Evolutionary conservation across 768 basidiomycete species (phyloP).

Genomic region (Termitomyces titanicus): DNA sequence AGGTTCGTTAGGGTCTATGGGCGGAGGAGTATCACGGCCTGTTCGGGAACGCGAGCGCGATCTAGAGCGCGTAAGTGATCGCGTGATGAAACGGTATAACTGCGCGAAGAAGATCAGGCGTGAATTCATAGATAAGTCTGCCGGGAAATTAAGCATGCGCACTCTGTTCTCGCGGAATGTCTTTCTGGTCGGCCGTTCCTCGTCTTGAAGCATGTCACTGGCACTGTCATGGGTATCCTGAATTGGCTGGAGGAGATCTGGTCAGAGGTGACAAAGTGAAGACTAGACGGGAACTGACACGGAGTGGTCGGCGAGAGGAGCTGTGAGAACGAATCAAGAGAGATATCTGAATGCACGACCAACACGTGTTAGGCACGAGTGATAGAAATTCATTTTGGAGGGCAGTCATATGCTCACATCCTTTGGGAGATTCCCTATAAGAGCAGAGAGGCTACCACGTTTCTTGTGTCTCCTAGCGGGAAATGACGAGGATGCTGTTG

Average conservation of each 20-base stretch:
- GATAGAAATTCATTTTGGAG: conserved; percentile 6
- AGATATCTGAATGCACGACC: conserved; percentile 31
- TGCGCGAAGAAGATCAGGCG: conserved; percentile 22
- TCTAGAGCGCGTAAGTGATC: conserved; percentile 49
- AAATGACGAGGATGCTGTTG: conserved; percentile 10
- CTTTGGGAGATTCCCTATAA: conserved; percentile 24
- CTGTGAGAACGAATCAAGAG: conserved; percentile 39
- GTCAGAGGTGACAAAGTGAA: neutral
- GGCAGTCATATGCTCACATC: conserved; percentile 27
- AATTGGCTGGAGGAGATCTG: neutral
- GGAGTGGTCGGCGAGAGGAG: conserved; percentile 23
- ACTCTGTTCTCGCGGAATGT: conserved; percentile 46
- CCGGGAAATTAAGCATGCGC: conserved; percentile 12
- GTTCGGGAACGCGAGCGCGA: conserved; percentile 56
- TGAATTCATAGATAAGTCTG: conserved; percentile 5
- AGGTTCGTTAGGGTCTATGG: conserved; percentile 16
- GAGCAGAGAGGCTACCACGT: conserved; percentile 23
- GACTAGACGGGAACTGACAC: conserved; percentile 22
- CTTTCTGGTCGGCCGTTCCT: conserved; percentile 39
- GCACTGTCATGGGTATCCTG: conserved; percentile 9
- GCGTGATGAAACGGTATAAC: conserved; percentile 59
- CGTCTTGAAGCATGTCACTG: conserved; percentile 20
- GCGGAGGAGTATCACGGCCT: conserved; percentile 16
- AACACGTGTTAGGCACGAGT: conserved; percentile 50
- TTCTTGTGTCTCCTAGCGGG: conserved; percentile 9